phyloP scores from a whole-genome alignment of 352 stramenopile species.

The Globisporangium iwayamae region DNA sequence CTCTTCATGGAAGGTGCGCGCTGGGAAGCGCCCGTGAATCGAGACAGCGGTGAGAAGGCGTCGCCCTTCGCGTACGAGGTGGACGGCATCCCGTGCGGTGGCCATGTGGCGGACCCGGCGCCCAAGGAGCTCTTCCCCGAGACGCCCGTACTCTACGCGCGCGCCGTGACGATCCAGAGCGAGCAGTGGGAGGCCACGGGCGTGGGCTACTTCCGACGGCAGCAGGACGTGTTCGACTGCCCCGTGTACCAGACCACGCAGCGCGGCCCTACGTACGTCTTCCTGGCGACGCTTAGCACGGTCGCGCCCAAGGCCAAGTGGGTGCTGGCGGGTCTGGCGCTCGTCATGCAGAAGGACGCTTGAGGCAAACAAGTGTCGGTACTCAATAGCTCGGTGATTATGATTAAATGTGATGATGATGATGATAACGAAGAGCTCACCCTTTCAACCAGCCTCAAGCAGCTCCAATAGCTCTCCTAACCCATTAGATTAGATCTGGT shows the following conservation, averaged over 20 bases:
- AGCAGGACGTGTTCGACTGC: constrained; percentile 90
- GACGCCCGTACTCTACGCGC: constrained; percentile 92
- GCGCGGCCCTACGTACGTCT: constrained; percentile 94
- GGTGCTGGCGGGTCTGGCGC: constrained; percentile 89
- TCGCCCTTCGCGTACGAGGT: constrained; percentile 79
- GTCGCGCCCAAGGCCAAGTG: constrained; percentile 84
- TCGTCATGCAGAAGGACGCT: constrained; percentile 92
- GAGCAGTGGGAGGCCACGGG: constrained; percentile 91
- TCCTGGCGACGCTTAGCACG: constrained; percentile 94
- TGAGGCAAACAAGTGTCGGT: constrained; percentile 26
- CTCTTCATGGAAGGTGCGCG: constrained; percentile 94
- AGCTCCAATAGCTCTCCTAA: neutral
- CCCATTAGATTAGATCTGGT: constrained; percentile 12
- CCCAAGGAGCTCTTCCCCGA: constrained; percentile 92
- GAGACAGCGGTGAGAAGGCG: constrained; percentile 71
- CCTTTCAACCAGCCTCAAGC: neutral
- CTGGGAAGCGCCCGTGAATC: constrained; percentile 60
- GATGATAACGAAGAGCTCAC: neutral
- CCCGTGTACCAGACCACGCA: constrained; percentile 96
- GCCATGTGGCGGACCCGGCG: constrained; percentile 83
- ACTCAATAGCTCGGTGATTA: neutral
- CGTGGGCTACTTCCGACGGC: constrained; percentile 92
- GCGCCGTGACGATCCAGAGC: constrained; percentile 86
- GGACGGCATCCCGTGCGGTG: constrained; percentile 85
- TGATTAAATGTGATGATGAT: neutral